Base-by-base conservation (phyloP, 2,329 filamentous ascomycete genomes). In the Atkinsonella hypoxylon region DNA sequence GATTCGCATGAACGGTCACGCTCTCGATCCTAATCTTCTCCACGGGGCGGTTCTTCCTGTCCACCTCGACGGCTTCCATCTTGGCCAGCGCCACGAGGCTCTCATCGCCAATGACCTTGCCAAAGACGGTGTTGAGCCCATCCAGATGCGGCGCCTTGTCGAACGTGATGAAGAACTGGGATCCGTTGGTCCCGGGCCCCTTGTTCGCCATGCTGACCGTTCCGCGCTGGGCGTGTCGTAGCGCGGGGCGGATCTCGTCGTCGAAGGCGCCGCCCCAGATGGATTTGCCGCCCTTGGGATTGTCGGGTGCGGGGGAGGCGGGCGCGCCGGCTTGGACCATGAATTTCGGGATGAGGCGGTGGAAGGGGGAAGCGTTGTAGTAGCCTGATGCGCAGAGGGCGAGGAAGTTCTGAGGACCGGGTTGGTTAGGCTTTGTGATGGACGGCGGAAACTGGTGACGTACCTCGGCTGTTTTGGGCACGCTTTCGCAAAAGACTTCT, bases 401-500 rank as follows among this genome's bases (percentile, higher is more conserved):
- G 58, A 94, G 82, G 69, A 94, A 94, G 72, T 94, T 94, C 83
- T 88, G 64, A 20, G 39, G 17, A 26, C 4, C 18, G 18, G 26
- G 47, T 44, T 36, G 46, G 26, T 32, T 48, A 11, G 18, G 7
- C 11, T 20, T 38, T 30, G 47, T 44, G 10, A 2, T 45, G 18
- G 20, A 32, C 36, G 36, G 38, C 48, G 30, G 30, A 6, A 36
- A 9, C 3, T 4, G 30, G 46, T 11, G n/a, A 17, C 1, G 4
- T 71, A 85, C 85, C 71, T 95, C 87, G 55, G 89, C 85, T 0
- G 93, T 95, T 67, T 91, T 90, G 55, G 93, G 93, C 32, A 95
- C 89, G 59, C 87, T 84, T 67, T 96, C 89, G 73, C 91, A 97
- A 72, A 96, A 97, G 58, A 98, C 75, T 68, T 97, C 93, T 60